These are phyloP conservation scores for Rhynchosporium graminicola DNA, from an alignment of 2,329 filamentous ascomycete genomes.

Conservation along the genomic window DNA sequence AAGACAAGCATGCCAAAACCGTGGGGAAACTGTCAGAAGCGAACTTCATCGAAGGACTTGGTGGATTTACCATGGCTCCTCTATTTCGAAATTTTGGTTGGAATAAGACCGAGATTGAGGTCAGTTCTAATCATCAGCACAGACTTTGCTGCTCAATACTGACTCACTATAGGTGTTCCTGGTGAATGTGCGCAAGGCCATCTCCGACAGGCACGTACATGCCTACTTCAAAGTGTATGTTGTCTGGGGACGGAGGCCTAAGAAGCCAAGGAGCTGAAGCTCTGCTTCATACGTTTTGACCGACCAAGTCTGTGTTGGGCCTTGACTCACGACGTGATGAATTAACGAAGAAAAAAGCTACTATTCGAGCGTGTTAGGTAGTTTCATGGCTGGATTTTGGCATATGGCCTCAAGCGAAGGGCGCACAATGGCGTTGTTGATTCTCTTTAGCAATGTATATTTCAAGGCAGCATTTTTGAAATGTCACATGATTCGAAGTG, in stretches of 20 bases:
- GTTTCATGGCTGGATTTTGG: background rate
- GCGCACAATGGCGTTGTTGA: background rate
- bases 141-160: background rate
- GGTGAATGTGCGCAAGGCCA: conserved; percentile 34
- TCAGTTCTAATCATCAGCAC: conserved; percentile 6
- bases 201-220: conserved; percentile 35
- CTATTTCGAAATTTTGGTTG: conserved; percentile 36
- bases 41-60: conserved; percentile 35
- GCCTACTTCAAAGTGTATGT: conserved; percentile 37
- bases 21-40: conserved; percentile 35
- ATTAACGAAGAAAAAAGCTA: background rate
- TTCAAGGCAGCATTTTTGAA: background rate
- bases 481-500: background rate
- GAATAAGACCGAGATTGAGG: conserved; percentile 39
- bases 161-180: conserved; percentile 32
- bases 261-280: background rate
- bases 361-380: conserved; percentile 6
- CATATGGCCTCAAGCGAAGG: background rate
- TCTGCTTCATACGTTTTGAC: conserved; percentile 3
- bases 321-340: background rate
- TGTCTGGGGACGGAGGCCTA: conserved; percentile 37
- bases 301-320: background rate
- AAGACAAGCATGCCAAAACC: conserved; percentile 37
- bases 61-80: conserved; percentile 34
- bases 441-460: background rate